Conservation (phyloP, 139 green algal species). For the Chlorella vulgaris region DNA sequence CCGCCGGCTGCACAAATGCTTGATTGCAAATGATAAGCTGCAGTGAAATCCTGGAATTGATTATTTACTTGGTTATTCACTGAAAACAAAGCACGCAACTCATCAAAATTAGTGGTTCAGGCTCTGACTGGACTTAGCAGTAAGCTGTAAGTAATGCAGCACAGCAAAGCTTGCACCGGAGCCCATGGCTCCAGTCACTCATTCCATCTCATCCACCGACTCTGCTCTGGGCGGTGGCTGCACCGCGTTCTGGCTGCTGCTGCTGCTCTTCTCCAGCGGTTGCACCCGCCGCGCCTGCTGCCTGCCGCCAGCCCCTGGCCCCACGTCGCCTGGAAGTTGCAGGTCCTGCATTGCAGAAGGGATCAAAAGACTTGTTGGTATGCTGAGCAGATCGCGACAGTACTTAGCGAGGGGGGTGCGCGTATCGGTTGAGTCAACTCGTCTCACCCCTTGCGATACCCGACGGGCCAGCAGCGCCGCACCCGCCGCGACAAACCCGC, state of each 20-base stretch:
- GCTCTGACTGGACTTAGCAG: neutral
- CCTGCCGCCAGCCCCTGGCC: neutral
- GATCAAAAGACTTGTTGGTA: neutral
- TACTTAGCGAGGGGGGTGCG: slow-evolving; percentile 15
- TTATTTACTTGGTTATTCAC: no score
- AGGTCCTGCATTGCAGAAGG: neutral
- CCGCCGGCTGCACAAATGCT: no score
- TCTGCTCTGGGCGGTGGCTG: slow-evolving; percentile 23
- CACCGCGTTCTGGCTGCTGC: neutral
- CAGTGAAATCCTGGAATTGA: no score
- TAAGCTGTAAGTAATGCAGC: neutral
- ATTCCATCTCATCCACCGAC: slow-evolving; percentile 13
- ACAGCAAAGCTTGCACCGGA: neutral
- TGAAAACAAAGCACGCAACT: no score
- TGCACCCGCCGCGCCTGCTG: slow-evolving; percentile 1
- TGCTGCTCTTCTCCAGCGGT: slow-evolving; percentile 24
- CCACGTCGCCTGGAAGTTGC: neutral
- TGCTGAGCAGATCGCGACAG: no score
- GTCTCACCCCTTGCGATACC: slow-evolving; percentile 17
- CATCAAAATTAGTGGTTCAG: no score
- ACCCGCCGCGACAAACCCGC: slow-evolving; percentile 25
- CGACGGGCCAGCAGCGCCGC: slow-evolving; percentile 7
- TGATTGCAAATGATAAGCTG: neutral
- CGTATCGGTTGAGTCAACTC: neutral
- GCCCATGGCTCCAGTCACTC: neutral